A percentile compares a stretch with the other conserved stretches of the same genome.
These are phyloP conservation scores for Strobilomyces echinocephalus DNA, from an alignment of 768 basidiomycete genomes.

Conservation along the genomic window DNA sequence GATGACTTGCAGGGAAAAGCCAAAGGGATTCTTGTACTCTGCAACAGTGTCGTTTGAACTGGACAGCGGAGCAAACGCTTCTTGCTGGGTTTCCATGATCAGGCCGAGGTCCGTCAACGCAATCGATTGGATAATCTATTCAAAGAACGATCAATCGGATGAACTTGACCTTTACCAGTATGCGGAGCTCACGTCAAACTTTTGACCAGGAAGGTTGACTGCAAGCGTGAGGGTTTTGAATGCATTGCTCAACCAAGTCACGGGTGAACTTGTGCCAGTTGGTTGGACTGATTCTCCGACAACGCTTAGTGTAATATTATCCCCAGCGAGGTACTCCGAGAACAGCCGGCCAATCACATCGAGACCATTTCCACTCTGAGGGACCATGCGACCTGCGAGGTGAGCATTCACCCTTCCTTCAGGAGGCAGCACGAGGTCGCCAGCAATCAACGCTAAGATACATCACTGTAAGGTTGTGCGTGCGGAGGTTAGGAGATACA, in stretches of 20 bases:
- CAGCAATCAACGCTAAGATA: constrained; percentile 46
- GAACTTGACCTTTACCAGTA: background rate
- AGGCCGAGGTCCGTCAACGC: constrained; percentile 53
- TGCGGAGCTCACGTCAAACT: constrained; percentile 39
- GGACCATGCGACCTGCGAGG: constrained; percentile 60
- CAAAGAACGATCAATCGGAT: background rate
- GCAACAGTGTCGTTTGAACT: constrained; percentile 53
- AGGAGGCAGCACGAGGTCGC: constrained; percentile 47
- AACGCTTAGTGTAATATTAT: constrained; percentile 58
- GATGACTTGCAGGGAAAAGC: constrained; percentile 65
- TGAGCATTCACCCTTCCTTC: constrained; percentile 45
- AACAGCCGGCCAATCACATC: constrained; percentile 57
- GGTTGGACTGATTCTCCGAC: constrained; percentile 60
- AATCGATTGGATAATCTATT: constrained; percentile 60
- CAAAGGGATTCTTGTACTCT: constrained; percentile 69
- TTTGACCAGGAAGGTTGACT: constrained; percentile 60
- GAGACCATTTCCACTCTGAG: constrained; percentile 53
- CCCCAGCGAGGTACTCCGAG: constrained; percentile 57
- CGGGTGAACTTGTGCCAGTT: constrained; percentile 43
- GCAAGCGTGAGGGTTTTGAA: constrained; percentile 61
- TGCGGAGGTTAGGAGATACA: background rate
- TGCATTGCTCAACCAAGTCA: constrained; percentile 64
- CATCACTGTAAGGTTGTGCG: background rate
- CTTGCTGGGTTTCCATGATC: constrained; percentile 44
- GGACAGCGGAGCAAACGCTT: constrained; percentile 58